Percentiles rank a stretch among this genome's conserved stretches.
Evolutionary conservation across 164 flowering plant species (phyloP).

Genomic region (Vitis rupestris): DNA sequence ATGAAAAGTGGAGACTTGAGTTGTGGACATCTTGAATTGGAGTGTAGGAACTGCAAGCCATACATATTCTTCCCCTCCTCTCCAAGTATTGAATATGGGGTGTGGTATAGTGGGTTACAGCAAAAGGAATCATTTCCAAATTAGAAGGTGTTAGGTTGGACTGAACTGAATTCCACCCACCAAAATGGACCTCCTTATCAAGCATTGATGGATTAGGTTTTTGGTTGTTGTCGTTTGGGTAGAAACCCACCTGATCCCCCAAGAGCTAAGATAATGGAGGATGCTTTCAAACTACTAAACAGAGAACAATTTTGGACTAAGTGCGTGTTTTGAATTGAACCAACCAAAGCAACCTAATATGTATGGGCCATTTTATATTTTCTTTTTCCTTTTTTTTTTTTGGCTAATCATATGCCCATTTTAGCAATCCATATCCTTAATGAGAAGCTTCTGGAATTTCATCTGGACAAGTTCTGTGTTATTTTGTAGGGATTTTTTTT

Average conservation of each 20-base stretch:
- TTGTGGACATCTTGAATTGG: neutral
- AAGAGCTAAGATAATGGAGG: neutral
- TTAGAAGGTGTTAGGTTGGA: conserved; percentile 5
- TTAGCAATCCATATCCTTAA: too few relatives aligned
- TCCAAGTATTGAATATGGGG: neutral
- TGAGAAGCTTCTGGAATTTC: too few relatives aligned
- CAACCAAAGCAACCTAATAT: too few relatives aligned
- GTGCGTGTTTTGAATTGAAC: too few relatives aligned
- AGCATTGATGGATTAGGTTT: conserved; percentile 12
- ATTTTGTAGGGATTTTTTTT: too few relatives aligned
- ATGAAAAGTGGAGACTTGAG: neutral
- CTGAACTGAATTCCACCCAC: conserved; percentile 1
- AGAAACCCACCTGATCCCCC: conserved; percentile 9
- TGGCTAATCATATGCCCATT: too few relatives aligned
- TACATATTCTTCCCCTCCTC: neutral
- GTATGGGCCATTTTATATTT: too few relatives aligned
- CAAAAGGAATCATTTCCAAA: neutral
- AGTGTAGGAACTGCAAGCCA: too few relatives aligned
- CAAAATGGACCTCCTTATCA: neutral
- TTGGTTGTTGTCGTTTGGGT: conserved; percentile 9
- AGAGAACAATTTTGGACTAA: neutral
- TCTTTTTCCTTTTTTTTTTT: too few relatives aligned
- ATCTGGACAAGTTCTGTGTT: too few relatives aligned
- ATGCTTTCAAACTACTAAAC: neutral
- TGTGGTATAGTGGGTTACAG: neutral